phyloP scores from a whole-genome alignment of 2,329 filamentous ascomycete species.

The Xylaria sp. region DNA sequence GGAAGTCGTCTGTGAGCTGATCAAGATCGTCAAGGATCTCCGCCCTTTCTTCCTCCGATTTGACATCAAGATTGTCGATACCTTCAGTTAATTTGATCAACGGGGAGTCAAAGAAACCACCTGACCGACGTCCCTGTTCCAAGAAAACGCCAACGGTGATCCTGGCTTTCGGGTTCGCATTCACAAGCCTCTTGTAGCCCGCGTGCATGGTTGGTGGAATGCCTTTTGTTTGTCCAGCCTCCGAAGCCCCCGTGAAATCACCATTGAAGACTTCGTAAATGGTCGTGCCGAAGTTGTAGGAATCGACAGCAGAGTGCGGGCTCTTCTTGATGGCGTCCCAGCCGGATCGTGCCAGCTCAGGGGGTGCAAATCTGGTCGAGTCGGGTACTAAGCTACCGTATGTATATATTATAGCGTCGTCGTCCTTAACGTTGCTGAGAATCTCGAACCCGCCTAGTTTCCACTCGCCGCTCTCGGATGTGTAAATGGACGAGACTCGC shows the following conservation, averaged over 20 bases:
- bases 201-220: slow-evolving; percentile 90
- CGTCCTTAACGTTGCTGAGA: slow-evolving; percentile 93
- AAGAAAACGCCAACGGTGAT: slow-evolving; percentile 86
- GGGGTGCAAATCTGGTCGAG: slow-evolving; percentile 83
- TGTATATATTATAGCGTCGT: slow-evolving; percentile 92
- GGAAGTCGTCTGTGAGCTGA: slow-evolving; percentile 89
- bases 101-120: slow-evolving; percentile 91
- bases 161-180: slow-evolving; percentile 87
- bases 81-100: slow-evolving; percentile 92
- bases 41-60: slow-evolving; percentile 84
- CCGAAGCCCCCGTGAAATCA: slow-evolving; percentile 77
- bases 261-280: slow-evolving; percentile 95
- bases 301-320: slow-evolving; percentile 83
- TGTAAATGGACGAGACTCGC: slow-evolving; percentile 87
- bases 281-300: slow-evolving; percentile 85
- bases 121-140: slow-evolving; percentile 83
- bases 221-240: slow-evolving; percentile 84
- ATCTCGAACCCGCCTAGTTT: slow-evolving; percentile 94
- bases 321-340: slow-evolving; percentile 91
- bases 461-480: slow-evolving; percentile 97
- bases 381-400: slow-evolving; percentile 91
- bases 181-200: slow-evolving; percentile 88
- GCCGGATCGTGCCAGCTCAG: slow-evolving; percentile 85
- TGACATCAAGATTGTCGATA: slow-evolving; percentile 91
- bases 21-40: slow-evolving; percentile 89